Evolutionary conservation across 2,329 filamentous ascomycete genomes (phyloP).

Genomic region (Cladorrhinum sp.): DNA sequence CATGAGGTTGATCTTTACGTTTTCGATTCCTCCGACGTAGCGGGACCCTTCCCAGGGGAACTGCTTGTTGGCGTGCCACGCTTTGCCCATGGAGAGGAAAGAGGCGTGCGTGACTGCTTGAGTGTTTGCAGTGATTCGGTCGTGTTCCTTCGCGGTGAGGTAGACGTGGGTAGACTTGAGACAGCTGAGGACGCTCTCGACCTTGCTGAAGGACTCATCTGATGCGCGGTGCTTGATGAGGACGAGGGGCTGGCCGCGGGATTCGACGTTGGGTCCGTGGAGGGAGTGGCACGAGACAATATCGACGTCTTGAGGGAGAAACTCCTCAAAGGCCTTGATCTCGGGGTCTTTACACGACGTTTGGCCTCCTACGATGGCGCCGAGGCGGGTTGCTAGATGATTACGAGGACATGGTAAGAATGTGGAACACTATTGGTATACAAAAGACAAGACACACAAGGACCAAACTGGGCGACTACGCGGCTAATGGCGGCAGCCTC

Average conservation of each 20-base stretch:
- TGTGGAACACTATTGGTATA: conserved; percentile 1
- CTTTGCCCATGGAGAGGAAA: conserved; percentile 95
- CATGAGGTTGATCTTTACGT: conserved; percentile 98
- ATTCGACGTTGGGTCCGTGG: conserved; percentile 87
- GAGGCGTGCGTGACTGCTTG: conserved; percentile 97
- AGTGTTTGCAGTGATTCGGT: conserved; percentile 96
- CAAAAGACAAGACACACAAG: conserved; percentile 63
- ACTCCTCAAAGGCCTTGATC: conserved; percentile 85
- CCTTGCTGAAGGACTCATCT: conserved; percentile 69
- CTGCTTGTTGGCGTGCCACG: conserved; percentile 91
- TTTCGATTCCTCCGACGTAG: conserved; percentile 95
- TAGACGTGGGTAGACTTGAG: conserved; percentile 83
- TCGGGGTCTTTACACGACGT: conserved; percentile 98
- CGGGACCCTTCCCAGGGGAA: conserved; percentile 97
- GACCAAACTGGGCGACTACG: conserved; percentile 85
- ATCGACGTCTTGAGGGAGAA: conserved; percentile 83
- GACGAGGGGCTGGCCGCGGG: conserved; percentile 83
- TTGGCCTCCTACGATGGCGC: conserved; percentile 93
- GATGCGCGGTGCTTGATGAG: conserved; percentile 91
- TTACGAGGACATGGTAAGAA: conserved; percentile 20
- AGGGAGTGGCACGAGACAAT: conserved; percentile 96
- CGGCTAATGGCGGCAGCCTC: conserved; percentile 87
- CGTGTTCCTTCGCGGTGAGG: conserved; percentile 82
- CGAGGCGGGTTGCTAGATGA: conserved; percentile 78
- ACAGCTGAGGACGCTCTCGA: conserved; percentile 77